Evolutionary conservation across 139 green algal species (phyloP).

Genomic region (Haematococcus lacustris): DNA sequence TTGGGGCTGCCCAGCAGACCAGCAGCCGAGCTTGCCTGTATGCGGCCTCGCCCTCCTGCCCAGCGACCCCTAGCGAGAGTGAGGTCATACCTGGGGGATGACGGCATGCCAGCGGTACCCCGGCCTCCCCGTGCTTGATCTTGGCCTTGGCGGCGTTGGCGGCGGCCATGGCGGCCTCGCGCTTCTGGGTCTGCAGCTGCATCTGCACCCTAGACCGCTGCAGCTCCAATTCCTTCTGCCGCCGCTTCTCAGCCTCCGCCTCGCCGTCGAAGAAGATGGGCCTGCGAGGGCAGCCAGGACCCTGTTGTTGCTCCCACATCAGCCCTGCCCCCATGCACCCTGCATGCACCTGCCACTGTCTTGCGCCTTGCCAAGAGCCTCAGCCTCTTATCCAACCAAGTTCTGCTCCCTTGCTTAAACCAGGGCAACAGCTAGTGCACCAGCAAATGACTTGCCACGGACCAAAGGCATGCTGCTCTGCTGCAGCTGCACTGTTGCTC

Average conservation of each 20-base stretch:
- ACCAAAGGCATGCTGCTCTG: too few species aligned
- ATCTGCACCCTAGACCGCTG: slow-evolving; percentile 8
- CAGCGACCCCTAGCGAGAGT: too few species aligned
- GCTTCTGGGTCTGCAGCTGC: slow-evolving; percentile 6
- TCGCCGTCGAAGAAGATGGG: slow-evolving; percentile 19
- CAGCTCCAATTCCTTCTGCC: slow-evolving; percentile 16
- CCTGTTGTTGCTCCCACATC: too few species aligned
- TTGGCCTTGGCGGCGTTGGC: neutral
- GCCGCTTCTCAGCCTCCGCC: slow-evolving; percentile 16
- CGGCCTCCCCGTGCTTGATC: slow-evolving; percentile 11
- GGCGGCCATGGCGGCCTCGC: slow-evolving; percentile 1
- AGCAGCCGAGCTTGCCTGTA: too few species aligned
- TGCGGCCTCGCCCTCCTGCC: too few species aligned
- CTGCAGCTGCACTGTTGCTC: too few species aligned
- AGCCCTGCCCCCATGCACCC: too few species aligned
- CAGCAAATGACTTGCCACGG: too few species aligned
- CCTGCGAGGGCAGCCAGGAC: neutral
- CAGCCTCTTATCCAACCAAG: neutral
- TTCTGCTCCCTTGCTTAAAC: too few species aligned
- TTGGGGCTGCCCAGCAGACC: too few species aligned
- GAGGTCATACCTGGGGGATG: slow-evolving; percentile 24
- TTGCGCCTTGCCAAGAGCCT: neutral
- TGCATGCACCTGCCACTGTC: neutral
- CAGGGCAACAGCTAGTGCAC: too few species aligned
- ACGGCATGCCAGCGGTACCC: slow-evolving; percentile 26